Conservation (phyloP, 495 filamentous ascomycete genomes). For the Neurospora sublineolata region DNA sequence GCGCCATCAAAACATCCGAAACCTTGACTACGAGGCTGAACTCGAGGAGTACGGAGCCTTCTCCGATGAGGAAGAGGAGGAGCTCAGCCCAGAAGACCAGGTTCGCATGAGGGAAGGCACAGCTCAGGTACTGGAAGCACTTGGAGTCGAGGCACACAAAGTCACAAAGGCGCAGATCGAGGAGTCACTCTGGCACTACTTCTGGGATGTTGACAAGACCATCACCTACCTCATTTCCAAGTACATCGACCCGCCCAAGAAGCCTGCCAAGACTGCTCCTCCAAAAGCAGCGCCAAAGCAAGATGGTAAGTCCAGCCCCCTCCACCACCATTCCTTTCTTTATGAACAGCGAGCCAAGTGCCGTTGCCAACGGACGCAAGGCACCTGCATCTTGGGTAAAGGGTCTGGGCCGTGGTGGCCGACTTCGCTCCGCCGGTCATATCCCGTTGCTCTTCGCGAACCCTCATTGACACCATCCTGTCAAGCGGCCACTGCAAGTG, state of each 20-base stretch:
- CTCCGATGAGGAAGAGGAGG: conserved; percentile 30
- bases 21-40: conserved; percentile 49
- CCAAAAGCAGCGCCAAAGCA: conserved; percentile 25
- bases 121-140: conserved; percentile 38
- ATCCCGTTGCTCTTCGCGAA: background rate
- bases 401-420: background rate
- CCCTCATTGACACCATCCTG: background rate
- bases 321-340: background rate
- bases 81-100: conserved; percentile 48
- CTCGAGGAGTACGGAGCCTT: conserved; percentile 44
- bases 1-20: conserved; percentile 48
- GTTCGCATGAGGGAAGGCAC: conserved; percentile 46
- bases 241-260: conserved; percentile 28
- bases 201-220: conserved; percentile 80
- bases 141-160: conserved; percentile 39
- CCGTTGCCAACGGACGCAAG: background rate
- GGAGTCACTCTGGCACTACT: conserved; percentile 91
- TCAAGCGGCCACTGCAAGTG: background rate
- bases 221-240: conserved; percentile 65
- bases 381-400: background rate
- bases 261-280: conserved; percentile 12
- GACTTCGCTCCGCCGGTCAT: background rate
- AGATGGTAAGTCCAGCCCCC: conserved; percentile 38
- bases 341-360: background rate
- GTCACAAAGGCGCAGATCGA: conserved; percentile 64